These are phyloP conservation scores for Schizopora paradoxa DNA, from an alignment of 1,284 basidiomycete genomes.

Conservation along the genomic window DNA sequence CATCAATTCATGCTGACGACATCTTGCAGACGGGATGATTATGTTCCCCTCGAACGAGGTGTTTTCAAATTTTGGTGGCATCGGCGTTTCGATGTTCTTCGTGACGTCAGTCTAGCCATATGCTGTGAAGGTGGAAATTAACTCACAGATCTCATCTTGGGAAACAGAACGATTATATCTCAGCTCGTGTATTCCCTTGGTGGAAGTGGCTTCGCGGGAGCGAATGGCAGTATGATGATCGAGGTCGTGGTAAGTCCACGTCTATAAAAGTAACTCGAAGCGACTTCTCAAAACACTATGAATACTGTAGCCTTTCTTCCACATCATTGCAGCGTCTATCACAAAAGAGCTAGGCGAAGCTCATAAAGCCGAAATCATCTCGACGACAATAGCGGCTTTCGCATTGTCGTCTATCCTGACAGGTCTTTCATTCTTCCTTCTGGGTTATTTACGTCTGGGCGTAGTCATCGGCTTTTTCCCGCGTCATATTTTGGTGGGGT, in stretches of 20 bases:
- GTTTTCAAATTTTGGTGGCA: slow-evolving; percentile 79
- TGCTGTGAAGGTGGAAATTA: neutral
- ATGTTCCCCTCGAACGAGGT: slow-evolving; percentile 83
- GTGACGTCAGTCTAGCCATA: slow-evolving; percentile 50
- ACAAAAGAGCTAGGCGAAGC: slow-evolving; percentile 69
- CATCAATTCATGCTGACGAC: neutral
- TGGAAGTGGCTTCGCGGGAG: slow-evolving; percentile 83
- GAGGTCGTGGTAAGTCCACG: slow-evolving; percentile 76
- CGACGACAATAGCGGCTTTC: slow-evolving; percentile 90
- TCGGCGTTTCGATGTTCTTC: slow-evolving; percentile 95
- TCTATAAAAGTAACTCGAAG: neutral
- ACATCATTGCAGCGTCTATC: slow-evolving; percentile 83
- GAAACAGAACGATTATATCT: slow-evolving; percentile 59
- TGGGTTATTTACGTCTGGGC: slow-evolving; percentile 84
- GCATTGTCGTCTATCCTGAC: slow-evolving; percentile 89
- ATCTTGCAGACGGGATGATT: slow-evolving; percentile 71
- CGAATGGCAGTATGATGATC: slow-evolving; percentile 99
- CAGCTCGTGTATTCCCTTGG: slow-evolving; percentile 86
- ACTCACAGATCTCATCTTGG: slow-evolving; percentile 19
- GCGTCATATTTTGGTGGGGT: slow-evolving; percentile 92
- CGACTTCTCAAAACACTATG: neutral
- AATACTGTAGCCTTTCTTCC: slow-evolving; percentile 83
- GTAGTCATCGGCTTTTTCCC: slow-evolving; percentile 94
- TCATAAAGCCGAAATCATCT: slow-evolving; percentile 67
- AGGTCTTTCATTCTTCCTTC: slow-evolving; percentile 78